Evolutionary conservation across 192 early-diverging fungal species (phyloP), one percentile per base, ranked within the genome.

Genomic region (Coemansia interrupta): DNA sequence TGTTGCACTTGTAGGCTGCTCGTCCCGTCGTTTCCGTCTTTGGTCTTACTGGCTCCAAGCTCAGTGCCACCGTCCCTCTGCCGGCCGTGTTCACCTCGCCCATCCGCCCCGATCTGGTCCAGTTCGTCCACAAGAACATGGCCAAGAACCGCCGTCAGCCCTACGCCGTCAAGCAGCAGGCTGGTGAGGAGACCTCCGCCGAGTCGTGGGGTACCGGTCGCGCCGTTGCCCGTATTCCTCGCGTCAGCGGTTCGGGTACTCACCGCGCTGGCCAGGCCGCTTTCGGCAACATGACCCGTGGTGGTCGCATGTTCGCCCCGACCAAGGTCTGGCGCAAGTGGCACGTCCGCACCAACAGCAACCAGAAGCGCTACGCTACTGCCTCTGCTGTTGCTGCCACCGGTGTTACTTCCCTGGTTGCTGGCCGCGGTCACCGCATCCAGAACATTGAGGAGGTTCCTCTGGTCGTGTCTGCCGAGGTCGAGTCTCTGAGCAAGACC

Each of bases 291-390:
- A 97, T 96, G 96, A 95, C 92, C 82, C 92, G 95, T 82, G 92
- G 92, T 68, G 95, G 96, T 81, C 90, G 94, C 63, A 98, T 98
- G 96, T 98, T 96, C 73, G 94, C 96, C 61, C 96, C 96, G 50
- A 99, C 92, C 86, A 99, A 99, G 89, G 87, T 89, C 82, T 98
- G 92, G 93, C 86, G 95, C 83, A 96, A 95, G 87, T 98, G 96
- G 95, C 95, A 97, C 87, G 84, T 97, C 66, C 95, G 95, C 87
- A 93, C 90, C 81, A 95, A 95, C 92, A 66, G 88, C 77, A 96
- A 95, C 90, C 93, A 97, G 87, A 92, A 92, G 86, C 90, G 95
- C 68, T 98, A 89, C 83, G 96, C 94, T 29, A 91, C 90, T 58
- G 95, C 86, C 48, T 98, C 96, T 70, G 95, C 94, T 66, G 82